A percentile compares a stretch with the other conserved stretches of the same genome.
phyloP scores from a whole-genome alignment of 768 basidiomycete genomes.

The Cubamyces sp. region DNA sequence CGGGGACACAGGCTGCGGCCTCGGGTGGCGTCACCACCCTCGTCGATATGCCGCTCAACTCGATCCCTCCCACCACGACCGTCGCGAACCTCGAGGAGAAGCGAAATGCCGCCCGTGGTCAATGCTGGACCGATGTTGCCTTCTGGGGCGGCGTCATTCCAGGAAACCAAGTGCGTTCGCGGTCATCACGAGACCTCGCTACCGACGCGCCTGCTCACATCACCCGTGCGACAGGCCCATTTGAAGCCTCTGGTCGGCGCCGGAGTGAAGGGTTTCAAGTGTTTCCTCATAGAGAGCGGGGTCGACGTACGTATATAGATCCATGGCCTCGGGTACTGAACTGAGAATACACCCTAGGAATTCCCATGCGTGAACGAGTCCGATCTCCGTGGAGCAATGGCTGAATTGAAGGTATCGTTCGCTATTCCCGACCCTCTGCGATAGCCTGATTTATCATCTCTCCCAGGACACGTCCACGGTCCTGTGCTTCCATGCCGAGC shows the following conservation, averaged over 20 bases:
- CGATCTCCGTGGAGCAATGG: constrained; percentile 74
- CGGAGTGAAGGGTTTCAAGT: constrained; percentile 96
- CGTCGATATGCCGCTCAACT: constrained; percentile 98
- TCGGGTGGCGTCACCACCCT: constrained; percentile 95
- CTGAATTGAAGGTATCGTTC: constrained; percentile 63
- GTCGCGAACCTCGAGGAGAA: constrained; percentile 75
- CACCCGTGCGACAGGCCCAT: constrained; percentile 51
- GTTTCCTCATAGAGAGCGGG: constrained; percentile 94
- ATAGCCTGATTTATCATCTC: not conserved
- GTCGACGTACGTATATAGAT: constrained; percentile 66
- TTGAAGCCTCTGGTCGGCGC: constrained; percentile 74
- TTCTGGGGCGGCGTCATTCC: constrained; percentile 98
- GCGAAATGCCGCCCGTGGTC: constrained; percentile 66
- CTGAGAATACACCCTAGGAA: constrained; percentile 56
- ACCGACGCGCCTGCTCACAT: not conserved
- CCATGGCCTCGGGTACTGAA: not conserved
- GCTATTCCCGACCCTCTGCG: not conserved
- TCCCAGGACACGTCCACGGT: constrained; percentile 66
- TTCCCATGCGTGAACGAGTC: constrained; percentile 83
- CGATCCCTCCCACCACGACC: constrained; percentile 94
- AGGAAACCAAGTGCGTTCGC: constrained; percentile 69
- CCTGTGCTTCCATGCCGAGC: constrained; percentile 92
- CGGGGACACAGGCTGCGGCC: constrained; percentile 88
- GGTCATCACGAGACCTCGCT: not conserved
- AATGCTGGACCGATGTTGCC: constrained; percentile 81